Evolutionary conservation across 1,139 yeast species (phyloP).

Genomic region (Suhomyces coccinellae): DNA sequence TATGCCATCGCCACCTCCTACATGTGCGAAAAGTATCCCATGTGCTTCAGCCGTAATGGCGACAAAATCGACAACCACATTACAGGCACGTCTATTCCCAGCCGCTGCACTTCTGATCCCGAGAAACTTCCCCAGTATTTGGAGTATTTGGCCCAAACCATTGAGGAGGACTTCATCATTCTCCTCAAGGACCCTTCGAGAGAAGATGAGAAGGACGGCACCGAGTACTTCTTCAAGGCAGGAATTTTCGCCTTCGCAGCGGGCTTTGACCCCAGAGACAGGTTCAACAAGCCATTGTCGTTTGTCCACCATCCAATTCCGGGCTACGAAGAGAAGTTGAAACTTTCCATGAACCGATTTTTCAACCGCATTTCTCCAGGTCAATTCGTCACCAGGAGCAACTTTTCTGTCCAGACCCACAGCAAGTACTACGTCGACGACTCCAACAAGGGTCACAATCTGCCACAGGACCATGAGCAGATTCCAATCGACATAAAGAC

Average conservation of each 20-base stretch:
- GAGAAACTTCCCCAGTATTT: constrained; percentile 36
- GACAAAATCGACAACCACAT: constrained; percentile 42
- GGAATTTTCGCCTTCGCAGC: constrained; percentile 73
- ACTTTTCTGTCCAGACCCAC: constrained; percentile 65
- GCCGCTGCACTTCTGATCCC: constrained; percentile 11
- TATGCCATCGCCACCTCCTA: constrained; percentile 51
- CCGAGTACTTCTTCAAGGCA: constrained; percentile 63
- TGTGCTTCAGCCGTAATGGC: constrained; percentile 42
- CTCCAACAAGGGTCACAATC: constrained; percentile 50
- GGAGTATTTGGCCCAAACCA: constrained; percentile 42
- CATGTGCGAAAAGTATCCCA: constrained; percentile 60
- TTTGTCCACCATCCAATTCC: constrained; percentile 66
- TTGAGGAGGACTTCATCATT: constrained; percentile 70
- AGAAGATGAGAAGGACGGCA: constrained; percentile 41
- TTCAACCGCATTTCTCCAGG: constrained; percentile 52
- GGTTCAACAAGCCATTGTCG: constrained; percentile 56
- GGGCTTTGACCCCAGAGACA: constrained; percentile 65
- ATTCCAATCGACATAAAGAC: constrained; percentile 40
- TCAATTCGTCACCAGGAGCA: constrained; percentile 57
- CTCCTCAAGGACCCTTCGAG: constrained; percentile 49
- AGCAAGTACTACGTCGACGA: constrained; percentile 50
- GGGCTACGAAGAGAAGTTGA: constrained; percentile 53
- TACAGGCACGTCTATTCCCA: constrained; percentile 41
- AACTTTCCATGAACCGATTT: constrained; percentile 61
- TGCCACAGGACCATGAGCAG: constrained; percentile 25